These are phyloP conservation scores for Nicotiana rustica DNA, from an alignment of 305 asterid genomes.

Conservation along the genomic window DNA sequence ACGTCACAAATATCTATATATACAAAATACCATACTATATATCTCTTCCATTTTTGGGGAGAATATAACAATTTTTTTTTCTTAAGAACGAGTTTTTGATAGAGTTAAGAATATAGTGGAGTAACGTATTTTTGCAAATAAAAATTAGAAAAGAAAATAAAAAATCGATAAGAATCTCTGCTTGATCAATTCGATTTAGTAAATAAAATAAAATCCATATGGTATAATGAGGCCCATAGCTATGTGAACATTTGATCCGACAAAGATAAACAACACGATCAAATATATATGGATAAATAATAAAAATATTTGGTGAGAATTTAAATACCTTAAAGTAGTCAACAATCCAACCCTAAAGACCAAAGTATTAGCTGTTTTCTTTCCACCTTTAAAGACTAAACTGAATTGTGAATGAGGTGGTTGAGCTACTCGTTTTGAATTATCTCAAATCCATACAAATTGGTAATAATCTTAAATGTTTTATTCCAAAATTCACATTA, in stretches of 20 bases:
- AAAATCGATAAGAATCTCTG: no score
- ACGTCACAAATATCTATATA: neutral
- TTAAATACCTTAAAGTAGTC: slow-evolving; percentile 3
- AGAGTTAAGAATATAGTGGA: no score
- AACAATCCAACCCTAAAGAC: neutral
- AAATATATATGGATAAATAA: neutral
- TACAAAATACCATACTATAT: neutral
- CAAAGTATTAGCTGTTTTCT: neutral
- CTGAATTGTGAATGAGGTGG: neutral
- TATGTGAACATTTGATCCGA: slow-evolving; percentile 1
- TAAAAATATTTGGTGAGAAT: slow-evolving; percentile 5
- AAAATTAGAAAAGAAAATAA: no score
- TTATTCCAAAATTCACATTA: neutral
- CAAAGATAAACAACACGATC: neutral
- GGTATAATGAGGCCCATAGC: neutral
- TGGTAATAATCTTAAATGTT: neutral
- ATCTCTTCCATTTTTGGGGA: no score
- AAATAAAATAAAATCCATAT: neutral
- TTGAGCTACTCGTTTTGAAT: neutral
- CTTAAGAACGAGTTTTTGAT: neutral
- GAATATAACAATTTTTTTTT: no score
- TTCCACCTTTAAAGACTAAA: neutral
- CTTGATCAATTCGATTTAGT: neutral
- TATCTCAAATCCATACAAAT: neutral
- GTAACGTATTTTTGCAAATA: no score